Conservation (phyloP, 2,329 filamentous ascomycete species). For the Ophiostoma sp. region DNA sequence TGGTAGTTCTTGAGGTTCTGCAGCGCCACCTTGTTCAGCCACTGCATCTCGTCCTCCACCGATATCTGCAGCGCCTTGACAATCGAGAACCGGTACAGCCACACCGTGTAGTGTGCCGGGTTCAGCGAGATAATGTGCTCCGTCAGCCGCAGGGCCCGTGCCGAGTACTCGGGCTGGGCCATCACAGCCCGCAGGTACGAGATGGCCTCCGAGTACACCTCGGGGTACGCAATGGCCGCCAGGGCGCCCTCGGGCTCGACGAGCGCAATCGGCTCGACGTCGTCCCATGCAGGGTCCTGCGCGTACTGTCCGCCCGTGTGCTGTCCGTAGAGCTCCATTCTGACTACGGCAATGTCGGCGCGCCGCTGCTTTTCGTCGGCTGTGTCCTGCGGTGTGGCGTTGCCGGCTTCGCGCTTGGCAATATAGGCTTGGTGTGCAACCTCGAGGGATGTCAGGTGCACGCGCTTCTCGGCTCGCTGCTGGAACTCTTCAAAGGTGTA, state of each 20-base stretch:
- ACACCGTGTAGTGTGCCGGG: constrained; percentile 96
- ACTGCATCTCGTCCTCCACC: constrained; percentile 68
- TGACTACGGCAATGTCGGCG: constrained; percentile 47
- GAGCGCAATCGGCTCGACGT: constrained; percentile 75
- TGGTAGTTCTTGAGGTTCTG: constrained; percentile 96
- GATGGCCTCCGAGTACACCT: constrained; percentile 87
- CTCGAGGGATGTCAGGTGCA: constrained; percentile 41
- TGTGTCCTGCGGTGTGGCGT: constrained; percentile 33
- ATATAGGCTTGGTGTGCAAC: constrained; percentile 44
- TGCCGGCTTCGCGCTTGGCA: constrained; percentile 33
- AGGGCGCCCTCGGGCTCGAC: constrained; percentile 79
- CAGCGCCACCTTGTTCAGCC: constrained; percentile 80
- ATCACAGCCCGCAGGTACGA: constrained; percentile 91
- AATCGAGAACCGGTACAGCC: constrained; percentile 86
- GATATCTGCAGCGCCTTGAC: constrained; percentile 62
- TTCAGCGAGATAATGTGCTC: constrained; percentile 89
- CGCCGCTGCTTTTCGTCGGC: constrained; percentile 45
- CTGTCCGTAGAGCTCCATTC: constrained; percentile 49
- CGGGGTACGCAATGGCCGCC: constrained; percentile 85
- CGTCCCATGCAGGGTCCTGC: constrained; percentile 72
- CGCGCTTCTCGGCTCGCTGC: constrained; percentile 40
- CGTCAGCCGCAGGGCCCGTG: constrained; percentile 73
- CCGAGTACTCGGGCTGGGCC: constrained; percentile 77
- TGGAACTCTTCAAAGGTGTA: constrained; percentile 46
- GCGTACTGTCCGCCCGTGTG: constrained; percentile 49